Evolutionary conservation across 768 basidiomycete genomes (phyloP).

Genomic region (Steccherinum ochraceum): DNA sequence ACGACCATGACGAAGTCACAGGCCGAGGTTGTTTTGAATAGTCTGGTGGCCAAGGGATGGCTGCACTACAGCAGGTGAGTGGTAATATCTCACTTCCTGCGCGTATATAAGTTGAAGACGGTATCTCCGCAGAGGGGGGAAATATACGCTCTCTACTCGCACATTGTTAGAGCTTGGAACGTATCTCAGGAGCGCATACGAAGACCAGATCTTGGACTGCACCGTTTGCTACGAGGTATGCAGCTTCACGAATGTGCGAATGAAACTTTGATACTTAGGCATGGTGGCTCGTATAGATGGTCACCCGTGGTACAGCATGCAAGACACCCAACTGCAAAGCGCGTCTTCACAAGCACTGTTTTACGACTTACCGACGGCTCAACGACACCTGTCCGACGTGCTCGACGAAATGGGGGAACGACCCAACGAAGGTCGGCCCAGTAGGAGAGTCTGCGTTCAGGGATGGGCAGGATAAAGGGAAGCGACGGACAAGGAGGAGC

Average conservation of each 20-base stretch:
- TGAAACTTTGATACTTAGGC: background rate
- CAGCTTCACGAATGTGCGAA: background rate
- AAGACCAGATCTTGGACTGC: slow-evolving; percentile 67
- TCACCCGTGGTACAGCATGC: slow-evolving; percentile 68
- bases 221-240: slow-evolving; percentile 65
- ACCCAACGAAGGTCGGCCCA: slow-evolving; percentile 41
- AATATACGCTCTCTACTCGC: slow-evolving; percentile 73
- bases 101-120: background rate
- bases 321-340: slow-evolving; percentile 53
- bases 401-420: slow-evolving; percentile 50
- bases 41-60: slow-evolving; percentile 84
- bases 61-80: slow-evolving; percentile 67
- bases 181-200: slow-evolving; percentile 70
- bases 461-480: slow-evolving; percentile 41
- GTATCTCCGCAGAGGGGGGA: slow-evolving; percentile 34
- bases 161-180: slow-evolving; percentile 65
- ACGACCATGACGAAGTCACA: slow-evolving; percentile 67
- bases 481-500: slow-evolving; percentile 29
- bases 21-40: slow-evolving; percentile 63
- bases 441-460: slow-evolving; percentile 67
- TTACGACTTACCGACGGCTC: slow-evolving; percentile 40
- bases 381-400: slow-evolving; percentile 52
- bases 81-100: background rate
- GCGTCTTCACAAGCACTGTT: slow-evolving; percentile 62
- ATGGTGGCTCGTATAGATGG: slow-evolving; percentile 38